Conservation (phyloP, 805 yeast genomes). For the Kodamaea neixiangensis region DNA sequence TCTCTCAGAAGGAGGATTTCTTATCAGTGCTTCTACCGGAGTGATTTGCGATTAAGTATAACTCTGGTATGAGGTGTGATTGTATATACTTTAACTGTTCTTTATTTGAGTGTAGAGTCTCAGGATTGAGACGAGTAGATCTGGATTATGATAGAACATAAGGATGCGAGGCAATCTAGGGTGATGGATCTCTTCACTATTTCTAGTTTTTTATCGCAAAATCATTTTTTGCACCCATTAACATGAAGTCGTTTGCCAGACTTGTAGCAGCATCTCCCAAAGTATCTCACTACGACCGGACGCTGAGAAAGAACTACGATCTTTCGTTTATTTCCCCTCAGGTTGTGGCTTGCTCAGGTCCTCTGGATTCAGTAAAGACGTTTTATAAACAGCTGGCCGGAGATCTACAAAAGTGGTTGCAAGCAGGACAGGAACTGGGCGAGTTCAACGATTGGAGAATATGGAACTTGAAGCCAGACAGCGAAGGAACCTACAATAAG, state of each 20-base stretch:
- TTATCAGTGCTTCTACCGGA: background rate
- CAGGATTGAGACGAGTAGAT: background rate
- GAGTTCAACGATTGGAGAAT: constrained; percentile 57
- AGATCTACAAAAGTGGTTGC: constrained; percentile 46
- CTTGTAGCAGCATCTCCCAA: constrained; percentile 25
- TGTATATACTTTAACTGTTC: constrained; percentile 5
- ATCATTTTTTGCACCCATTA: constrained; percentile 2
- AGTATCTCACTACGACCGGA: constrained; percentile 18
- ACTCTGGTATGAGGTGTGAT: constrained; percentile 6
- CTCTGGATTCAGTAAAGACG: constrained; percentile 50
- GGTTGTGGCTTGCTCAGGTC: constrained; percentile 76
- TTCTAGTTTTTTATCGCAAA: background rate
- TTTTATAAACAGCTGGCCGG: constrained; percentile 54
- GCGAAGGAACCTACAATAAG: constrained; percentile 42
- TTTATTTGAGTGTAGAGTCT: background rate
- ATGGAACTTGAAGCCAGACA: constrained; percentile 66
- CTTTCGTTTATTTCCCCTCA: constrained; percentile 65
- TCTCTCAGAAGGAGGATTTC: constrained; percentile 1
- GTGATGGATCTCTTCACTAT: too few species aligned
- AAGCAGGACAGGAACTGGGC: constrained; percentile 43
- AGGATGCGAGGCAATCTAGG: background rate
- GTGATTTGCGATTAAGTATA: constrained; percentile 1
- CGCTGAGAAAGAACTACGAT: constrained; percentile 48
- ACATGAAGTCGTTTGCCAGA: background rate
- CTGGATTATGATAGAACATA: too few species aligned